Percentiles rank a stretch among this genome's conserved stretches.
Evolutionary conservation across 768 basidiomycete genomes (phyloP).

Genomic region (Xerocomus brunneocitrinus): DNA sequence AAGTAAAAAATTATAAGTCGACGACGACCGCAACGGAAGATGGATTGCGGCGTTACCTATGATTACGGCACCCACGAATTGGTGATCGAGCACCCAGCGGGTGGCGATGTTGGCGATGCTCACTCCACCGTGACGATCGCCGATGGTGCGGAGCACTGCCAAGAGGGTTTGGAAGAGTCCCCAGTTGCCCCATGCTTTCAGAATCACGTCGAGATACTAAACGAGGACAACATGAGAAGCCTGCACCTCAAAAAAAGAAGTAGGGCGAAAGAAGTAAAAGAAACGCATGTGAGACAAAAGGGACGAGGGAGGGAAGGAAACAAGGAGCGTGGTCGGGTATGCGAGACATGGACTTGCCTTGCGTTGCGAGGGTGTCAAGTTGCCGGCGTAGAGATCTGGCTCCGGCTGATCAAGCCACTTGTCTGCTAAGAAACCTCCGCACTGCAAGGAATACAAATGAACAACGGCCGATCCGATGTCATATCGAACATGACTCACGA

Average conservation of each 20-base stretch:
- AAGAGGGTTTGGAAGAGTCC: constrained; percentile 67
- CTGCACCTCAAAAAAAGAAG: neutral
- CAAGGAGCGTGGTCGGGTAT: neutral
- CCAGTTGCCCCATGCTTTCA: constrained; percentile 78
- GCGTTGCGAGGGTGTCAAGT: constrained; percentile 76
- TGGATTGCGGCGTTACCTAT: constrained; percentile 44
- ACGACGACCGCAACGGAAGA: constrained; percentile 1
- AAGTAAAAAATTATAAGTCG: constrained; percentile 1
- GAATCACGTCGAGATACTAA: constrained; percentile 83
- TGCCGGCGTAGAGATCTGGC: constrained; percentile 65
- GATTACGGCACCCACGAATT: constrained; percentile 73
- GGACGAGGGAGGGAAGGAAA: neutral
- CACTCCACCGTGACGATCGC: constrained; percentile 56
- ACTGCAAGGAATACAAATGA: constrained; percentile 40
- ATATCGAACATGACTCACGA: constrained; percentile 43
- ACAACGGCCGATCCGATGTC: neutral
- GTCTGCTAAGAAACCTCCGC: constrained; percentile 79
- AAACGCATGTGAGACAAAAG: neutral
- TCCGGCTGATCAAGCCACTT: constrained; percentile 64
- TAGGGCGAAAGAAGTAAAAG: neutral
- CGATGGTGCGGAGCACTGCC: constrained; percentile 53
- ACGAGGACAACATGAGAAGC: neutral
- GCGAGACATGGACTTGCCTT: constrained; percentile 46
- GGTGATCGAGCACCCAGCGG: constrained; percentile 79
- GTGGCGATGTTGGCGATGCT: constrained; percentile 78